Evolutionary conservation across 495 filamentous ascomycete species (phyloP).

Genomic region (Sordaria brevicollis): DNA sequence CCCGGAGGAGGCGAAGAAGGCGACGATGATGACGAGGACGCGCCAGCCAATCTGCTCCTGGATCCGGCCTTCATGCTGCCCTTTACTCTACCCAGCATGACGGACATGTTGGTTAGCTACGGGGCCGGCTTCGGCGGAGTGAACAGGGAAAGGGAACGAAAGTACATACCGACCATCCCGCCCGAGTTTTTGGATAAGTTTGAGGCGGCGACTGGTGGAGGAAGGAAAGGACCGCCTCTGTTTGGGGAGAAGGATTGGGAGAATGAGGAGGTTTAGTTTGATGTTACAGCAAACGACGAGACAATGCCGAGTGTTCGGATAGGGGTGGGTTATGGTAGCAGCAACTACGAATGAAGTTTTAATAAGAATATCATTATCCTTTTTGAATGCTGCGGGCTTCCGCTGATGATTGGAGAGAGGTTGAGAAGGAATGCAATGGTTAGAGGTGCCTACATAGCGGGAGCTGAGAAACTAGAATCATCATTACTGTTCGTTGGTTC

Average conservation of each 20-base stretch:
- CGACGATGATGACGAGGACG: conserved; percentile 47
- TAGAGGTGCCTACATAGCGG: background rate
- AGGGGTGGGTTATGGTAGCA: background rate
- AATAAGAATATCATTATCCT: background rate
- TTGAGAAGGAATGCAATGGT: background rate
- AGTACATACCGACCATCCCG: conserved; percentile 94
- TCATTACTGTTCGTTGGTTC: background rate
- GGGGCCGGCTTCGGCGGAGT: conserved; percentile 89
- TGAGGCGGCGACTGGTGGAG: conserved; percentile 45
- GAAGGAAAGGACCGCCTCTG: conserved; percentile 23
- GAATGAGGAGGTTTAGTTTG: conserved; percentile 33
- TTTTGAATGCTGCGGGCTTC: background rate
- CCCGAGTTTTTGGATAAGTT: conserved; percentile 87
- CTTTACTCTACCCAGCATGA: conserved; percentile 87
- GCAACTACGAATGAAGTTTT: background rate
- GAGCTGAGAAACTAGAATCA: background rate
- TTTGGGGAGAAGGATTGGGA: conserved; percentile 41
- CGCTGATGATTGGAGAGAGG: too few species aligned
- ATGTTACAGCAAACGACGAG: conserved; percentile 21
- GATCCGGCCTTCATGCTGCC: conserved; percentile 90
- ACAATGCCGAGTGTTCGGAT: background rate
- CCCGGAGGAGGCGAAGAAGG: conserved; percentile 11
- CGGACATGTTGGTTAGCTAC: conserved; percentile 93
- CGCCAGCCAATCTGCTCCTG: conserved; percentile 62
- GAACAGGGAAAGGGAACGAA: conserved; percentile 82